A percentile compares a stretch with the other conserved stretches of the same genome.
phyloP scores from a whole-genome alignment of 345 rosid genomes.

The Dimocarpus longan region DNA sequence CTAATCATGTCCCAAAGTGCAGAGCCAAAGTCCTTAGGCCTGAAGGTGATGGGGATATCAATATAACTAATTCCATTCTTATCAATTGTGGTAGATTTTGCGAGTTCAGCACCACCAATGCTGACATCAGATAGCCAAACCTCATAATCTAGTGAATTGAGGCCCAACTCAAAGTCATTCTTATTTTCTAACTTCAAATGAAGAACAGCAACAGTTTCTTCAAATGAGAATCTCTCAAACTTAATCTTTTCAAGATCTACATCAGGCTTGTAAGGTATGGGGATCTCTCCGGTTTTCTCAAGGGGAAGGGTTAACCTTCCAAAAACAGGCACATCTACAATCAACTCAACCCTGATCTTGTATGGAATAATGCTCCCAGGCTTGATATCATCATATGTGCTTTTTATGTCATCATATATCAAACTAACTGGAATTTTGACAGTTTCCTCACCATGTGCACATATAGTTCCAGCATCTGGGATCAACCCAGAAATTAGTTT shows the following conservation, averaged over 20 bases:
- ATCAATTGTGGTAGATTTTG: constrained; percentile 57
- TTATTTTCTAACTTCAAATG: constrained; percentile 79
- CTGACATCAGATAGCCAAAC: constrained; percentile 74
- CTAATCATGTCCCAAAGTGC: constrained; percentile 99
- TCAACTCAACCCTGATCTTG: constrained; percentile 77
- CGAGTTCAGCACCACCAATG: constrained; percentile 76
- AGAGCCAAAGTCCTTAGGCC: constrained; percentile 96
- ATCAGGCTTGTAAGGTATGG: constrained; percentile 93
- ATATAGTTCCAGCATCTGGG: constrained; percentile 92
- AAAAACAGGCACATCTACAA: constrained; percentile 83
- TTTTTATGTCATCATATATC: constrained; percentile 84
- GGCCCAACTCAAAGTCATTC: constrained; percentile 92
- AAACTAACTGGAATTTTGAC: constrained; percentile 81
- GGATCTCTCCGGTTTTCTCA: constrained; percentile 96
- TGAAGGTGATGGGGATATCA: constrained; percentile 81
- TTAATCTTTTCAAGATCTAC: constrained; percentile 78
- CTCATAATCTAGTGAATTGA: constrained; percentile 80
- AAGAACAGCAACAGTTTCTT: constrained; percentile 84
- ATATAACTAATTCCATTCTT: constrained; percentile 67
- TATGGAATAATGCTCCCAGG: constrained; percentile 94
- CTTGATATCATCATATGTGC: constrained; percentile 73
- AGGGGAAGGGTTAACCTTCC: constrained; percentile 89
- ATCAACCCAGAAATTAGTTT: constrained; percentile 87
- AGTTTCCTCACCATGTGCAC: constrained; percentile 91
- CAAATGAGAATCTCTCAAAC: constrained; percentile 80